Percentiles rank a stretch among this genome's conserved stretches.
Conservation (phyloP, 2,329 filamentous ascomycete species). For the Exophiala oligosperma region DNA sequence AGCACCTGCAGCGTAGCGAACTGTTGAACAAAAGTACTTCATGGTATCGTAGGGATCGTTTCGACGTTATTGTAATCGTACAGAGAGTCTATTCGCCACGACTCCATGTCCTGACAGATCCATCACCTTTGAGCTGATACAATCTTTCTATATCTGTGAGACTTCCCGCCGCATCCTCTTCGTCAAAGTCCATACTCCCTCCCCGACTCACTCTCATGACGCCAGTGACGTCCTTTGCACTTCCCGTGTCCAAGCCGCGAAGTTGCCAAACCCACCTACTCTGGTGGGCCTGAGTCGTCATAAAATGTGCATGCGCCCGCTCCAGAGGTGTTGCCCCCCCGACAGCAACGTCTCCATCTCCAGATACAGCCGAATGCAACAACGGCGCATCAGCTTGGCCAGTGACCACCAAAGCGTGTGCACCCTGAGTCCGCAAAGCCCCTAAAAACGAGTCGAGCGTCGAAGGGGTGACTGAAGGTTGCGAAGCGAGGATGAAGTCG, state of each 20-base stretch:
- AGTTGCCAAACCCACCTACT: conserved; percentile 71
- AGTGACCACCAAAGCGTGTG: conserved; percentile 60
- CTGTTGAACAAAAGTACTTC: too few relatives aligned
- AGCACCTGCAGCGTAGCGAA: not conserved
- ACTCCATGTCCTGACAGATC: conserved; percentile 79
- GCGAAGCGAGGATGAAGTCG: conserved; percentile 28
- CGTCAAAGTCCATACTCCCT: conserved; percentile 37
- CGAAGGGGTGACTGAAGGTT: conserved; percentile 12
- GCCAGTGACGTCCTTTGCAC: conserved; percentile 87
- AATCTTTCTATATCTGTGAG: conserved; percentile 68
- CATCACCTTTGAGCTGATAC: conserved; percentile 79
- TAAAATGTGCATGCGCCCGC: conserved; percentile 68
- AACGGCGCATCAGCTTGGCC: conserved; percentile 74
- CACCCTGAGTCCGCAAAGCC: conserved; percentile 10
- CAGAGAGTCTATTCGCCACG: conserved; percentile 58
- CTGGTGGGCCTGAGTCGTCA: conserved; percentile 71
- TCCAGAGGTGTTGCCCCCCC: conserved; percentile 60
- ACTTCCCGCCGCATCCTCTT: conserved; percentile 27
- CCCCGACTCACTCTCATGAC: conserved; percentile 74
- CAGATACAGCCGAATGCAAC: conserved; percentile 47
- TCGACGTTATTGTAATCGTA: too few relatives aligned
- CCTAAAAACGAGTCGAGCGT: conserved; percentile 19
- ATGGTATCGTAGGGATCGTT: too few relatives aligned
- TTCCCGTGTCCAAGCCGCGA: conserved; percentile 78
- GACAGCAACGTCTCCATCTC: conserved; percentile 41